Evolutionary conservation across 805 yeast species (phyloP), one percentile per base, ranked within the genome.

Genomic region (Barnettozyma botsteinii): DNA sequence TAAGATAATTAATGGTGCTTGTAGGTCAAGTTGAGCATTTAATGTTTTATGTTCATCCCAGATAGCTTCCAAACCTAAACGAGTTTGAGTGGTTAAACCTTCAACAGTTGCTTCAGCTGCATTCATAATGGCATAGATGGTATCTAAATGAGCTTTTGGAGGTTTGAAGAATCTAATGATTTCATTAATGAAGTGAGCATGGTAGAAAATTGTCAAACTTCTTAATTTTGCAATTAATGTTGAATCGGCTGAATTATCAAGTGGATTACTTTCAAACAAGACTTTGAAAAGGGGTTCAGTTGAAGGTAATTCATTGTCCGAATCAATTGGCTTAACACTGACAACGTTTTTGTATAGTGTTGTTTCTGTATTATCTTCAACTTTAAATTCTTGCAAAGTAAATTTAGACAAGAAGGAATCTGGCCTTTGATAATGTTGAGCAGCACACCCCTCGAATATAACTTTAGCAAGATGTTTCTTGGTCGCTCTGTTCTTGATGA

Each of bases 31-130:
- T 52, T 85, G 79, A 20, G 88, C 75, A 54, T 88, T 81, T 42
- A 88, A 62, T 0, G 98, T 91, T 57, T 88, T 89, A 62, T 93
- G 99, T 52, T 91, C 96, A 46, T 88, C 95, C 50, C 94, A 70
- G 0, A 96, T 93, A 49, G 93, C 88, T 62, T 91, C 95, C 17
- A 93, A 70, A 0, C 98, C 98, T 46, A 93, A 72, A 53, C 96
- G 70, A 0, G 98, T 93, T 57, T 88, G 96, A 20, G 80, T 70
- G 0, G 97, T 81, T 47, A 93, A 68, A 2, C 94, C 97, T 54
- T 88, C 96, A 42, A 93, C 83, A 0, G 96, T 89, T 0, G 89
- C 85, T 46, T 89, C 96, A 0, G 99, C 98, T 1, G 96, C 98
- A 59, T 77, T 81, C 77, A 93, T 77, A 20, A 94, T 76, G 9